Evolutionary conservation across 2,329 filamentous ascomycete genomes (phyloP).

Genomic region (Xylaria arbuscula): DNA sequence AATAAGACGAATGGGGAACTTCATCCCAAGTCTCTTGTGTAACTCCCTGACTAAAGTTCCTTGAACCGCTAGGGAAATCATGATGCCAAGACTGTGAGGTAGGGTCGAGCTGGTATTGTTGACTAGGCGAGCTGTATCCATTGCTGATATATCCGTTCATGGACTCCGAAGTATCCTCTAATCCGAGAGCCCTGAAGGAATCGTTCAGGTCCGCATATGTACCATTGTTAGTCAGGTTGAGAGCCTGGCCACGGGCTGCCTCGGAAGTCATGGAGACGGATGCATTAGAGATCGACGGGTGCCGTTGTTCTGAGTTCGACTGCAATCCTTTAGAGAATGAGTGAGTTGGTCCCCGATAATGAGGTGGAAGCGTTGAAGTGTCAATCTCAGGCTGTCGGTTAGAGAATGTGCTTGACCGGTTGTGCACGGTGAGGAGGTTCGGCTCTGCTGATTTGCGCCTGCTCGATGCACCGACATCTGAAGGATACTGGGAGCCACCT

Average conservation of each 20-base stretch:
- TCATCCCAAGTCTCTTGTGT: constrained; percentile 52
- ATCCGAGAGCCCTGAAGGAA: constrained; percentile 50
- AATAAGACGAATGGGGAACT: constrained; percentile 40
- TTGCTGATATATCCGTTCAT: constrained; percentile 38
- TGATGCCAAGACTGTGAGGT: constrained; percentile 59
- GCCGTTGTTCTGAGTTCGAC: constrained; percentile 37
- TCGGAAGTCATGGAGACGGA: constrained; percentile 41
- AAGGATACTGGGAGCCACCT: constrained; percentile 32
- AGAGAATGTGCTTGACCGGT: constrained; percentile 36
- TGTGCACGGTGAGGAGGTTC: constrained; percentile 29
- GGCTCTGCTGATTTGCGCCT: constrained; percentile 48
- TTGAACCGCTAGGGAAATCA: constrained; percentile 43
- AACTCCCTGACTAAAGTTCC: constrained; percentile 43
- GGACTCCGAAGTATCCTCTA: constrained; percentile 50
- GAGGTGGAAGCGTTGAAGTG: constrained; percentile 31
- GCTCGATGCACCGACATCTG: constrained; percentile 35
- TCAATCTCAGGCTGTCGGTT: constrained; percentile 42
- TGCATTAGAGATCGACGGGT: constrained; percentile 40
- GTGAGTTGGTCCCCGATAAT: constrained; percentile 39
- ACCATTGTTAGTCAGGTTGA: constrained; percentile 48
- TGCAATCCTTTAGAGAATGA: constrained; percentile 38
- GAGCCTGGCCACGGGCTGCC: constrained; percentile 33
- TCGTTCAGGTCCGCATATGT: constrained; percentile 53
- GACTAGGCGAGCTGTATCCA: constrained; percentile 42
- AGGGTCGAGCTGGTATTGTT: constrained; percentile 61